phyloP scores from a whole-genome alignment of 2,329 filamentous ascomycete species.

The Nannizzia gypsea region DNA sequence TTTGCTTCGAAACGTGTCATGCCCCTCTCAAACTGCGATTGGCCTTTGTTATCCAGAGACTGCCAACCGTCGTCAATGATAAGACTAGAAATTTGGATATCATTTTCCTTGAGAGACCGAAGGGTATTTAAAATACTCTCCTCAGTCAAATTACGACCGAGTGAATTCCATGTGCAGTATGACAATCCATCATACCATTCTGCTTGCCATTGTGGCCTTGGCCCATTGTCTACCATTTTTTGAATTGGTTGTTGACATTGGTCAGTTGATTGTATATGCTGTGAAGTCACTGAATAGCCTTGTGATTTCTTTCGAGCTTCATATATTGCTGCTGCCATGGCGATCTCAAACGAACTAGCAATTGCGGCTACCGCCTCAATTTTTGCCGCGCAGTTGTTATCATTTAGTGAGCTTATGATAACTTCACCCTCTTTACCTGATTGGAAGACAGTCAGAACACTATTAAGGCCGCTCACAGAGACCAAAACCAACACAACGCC shows the following conservation, averaged over 20 bases:
- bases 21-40: constrained; percentile 41
- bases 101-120: constrained; percentile 54
- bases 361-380: constrained; percentile 58
- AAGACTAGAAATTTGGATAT: constrained; percentile 68
- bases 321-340: constrained; percentile 73
- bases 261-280: constrained; percentile 4
- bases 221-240: constrained; percentile 37
- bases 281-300: constrained; percentile 17
- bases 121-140: constrained; percentile 67
- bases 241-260: neutral
- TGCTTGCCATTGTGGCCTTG: constrained; percentile 55
- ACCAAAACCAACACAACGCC: constrained; percentile 68
- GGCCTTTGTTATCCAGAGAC: constrained; percentile 49
- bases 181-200: constrained; percentile 88
- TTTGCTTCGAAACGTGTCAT: constrained; percentile 86
- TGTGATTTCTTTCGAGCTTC: constrained; percentile 59
- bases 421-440: constrained; percentile 55
- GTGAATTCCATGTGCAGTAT: constrained; percentile 93
- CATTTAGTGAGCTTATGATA: constrained; percentile 59
- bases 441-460: constrained; percentile 58
- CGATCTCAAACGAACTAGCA: constrained; percentile 60
- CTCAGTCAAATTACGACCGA: constrained; percentile 73
- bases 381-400: constrained; percentile 44
- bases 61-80: constrained; percentile 99
- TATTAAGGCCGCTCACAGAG: constrained; percentile 60